Evolutionary conservation across 2,329 filamentous ascomycete species (phyloP).

Genomic region (Hypoxylon sp.): DNA sequence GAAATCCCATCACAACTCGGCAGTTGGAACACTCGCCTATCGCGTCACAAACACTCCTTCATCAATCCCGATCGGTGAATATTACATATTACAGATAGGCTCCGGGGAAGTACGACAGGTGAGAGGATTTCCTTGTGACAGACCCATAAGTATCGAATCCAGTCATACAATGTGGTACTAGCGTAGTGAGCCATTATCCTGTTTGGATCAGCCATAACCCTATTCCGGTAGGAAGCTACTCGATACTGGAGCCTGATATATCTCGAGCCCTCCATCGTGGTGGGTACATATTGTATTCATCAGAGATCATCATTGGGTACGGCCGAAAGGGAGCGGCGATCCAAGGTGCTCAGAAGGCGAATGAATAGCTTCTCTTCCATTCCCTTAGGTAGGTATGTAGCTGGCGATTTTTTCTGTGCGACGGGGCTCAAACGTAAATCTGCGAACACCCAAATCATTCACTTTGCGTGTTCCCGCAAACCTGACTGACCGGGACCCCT

Average conservation of each 20-base stretch:
- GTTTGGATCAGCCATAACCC: conserved; percentile 19
- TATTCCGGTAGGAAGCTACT: conserved; percentile 18
- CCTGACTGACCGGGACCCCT: conserved; percentile 9
- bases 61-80: conserved; percentile 43
- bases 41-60: conserved; percentile 31
- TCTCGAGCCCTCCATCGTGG: conserved; percentile 24
- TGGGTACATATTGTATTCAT: conserved; percentile 32
- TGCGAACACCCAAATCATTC: conserved; percentile 31
- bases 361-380: conserved; percentile 1
- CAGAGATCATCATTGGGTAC: conserved; percentile 38
- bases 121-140: conserved; percentile 37
- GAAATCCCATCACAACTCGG: conserved; percentile 26
- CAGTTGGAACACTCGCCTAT: conserved; percentile 28
- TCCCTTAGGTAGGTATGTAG: conserved; percentile 28
- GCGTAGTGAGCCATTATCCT: conserved; percentile 1
- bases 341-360: conserved; percentile 9
- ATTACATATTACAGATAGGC: conserved; percentile 27
- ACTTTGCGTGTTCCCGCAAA: conserved; percentile 26
- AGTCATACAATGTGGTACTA: conserved; percentile 24
- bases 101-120: conserved; percentile 33
- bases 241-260: conserved; percentile 26
- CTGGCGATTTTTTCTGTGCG: conserved; percentile 22
- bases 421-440: conserved; percentile 28
- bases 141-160: conserved; percentile 31
- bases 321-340: conserved; percentile 40